phyloP scores from a whole-genome alignment of 345 rosid species.

The Durio zibethinus region DNA sequence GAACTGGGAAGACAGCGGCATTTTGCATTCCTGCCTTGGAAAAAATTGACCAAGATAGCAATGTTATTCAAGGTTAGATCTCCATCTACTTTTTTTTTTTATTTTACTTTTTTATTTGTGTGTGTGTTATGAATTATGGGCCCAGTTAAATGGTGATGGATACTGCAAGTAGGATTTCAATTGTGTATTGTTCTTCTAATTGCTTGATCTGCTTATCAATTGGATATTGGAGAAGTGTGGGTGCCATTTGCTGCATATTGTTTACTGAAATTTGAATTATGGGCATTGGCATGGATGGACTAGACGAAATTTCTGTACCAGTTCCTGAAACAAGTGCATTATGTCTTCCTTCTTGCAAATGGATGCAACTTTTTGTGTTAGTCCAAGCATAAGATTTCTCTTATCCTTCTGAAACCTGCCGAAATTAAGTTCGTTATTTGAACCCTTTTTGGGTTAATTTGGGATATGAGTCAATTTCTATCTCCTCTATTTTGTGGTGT shows the following conservation, averaged over 20 bases:
- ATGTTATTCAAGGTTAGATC: constrained; percentile 85
- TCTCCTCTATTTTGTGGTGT: background rate
- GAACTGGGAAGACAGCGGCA: constrained; percentile 99
- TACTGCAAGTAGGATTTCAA: background rate
- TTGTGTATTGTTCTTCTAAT: background rate
- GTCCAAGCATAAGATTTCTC: background rate
- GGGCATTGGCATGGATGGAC: background rate
- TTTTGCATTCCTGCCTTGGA: constrained; percentile 97
- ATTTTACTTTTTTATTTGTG: background rate
- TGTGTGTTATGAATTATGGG: background rate
- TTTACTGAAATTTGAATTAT: background rate
- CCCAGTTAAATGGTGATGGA: background rate
- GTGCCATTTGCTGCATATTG: background rate
- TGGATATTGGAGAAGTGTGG: background rate
- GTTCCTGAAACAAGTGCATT: constrained; percentile 3
- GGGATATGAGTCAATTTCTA: background rate
- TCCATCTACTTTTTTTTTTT: background rate
- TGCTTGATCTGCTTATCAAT: background rate
- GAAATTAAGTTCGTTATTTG: background rate
- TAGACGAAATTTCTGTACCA: background rate
- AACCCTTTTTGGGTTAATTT: background rate
- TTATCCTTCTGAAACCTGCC: background rate
- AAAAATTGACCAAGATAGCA: constrained; percentile 91
- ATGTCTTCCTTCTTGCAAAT: constrained; percentile 1
- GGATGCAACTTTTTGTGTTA: background rate